These are phyloP conservation scores for Hypoxylon trugodes DNA, from an alignment of 495 filamentous ascomycete genomes.

Conservation along the genomic window DNA sequence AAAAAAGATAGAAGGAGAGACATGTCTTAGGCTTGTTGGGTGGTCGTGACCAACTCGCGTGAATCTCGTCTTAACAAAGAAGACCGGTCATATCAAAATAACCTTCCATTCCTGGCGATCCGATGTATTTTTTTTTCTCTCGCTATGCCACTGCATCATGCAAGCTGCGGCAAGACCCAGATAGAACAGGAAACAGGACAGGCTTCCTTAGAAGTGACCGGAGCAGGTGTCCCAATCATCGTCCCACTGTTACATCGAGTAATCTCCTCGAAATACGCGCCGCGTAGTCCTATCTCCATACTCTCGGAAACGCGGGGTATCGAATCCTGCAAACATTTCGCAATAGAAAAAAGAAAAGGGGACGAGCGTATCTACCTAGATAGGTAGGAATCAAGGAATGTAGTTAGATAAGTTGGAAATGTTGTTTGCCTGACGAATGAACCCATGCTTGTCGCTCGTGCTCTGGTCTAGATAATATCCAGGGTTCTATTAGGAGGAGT, in stretches of 20 bases:
- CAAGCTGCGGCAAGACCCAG: constrained; percentile 24
- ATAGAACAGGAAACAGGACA: too few relatives aligned
- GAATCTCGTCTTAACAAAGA: constrained; percentile 14
- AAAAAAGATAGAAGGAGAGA: constrained; percentile 9
- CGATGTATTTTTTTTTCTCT: constrained; percentile 21
- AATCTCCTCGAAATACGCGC: constrained; percentile 21
- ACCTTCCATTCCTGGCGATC: constrained; percentile 38
- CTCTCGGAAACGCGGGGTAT: constrained; percentile 30
- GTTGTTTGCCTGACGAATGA: not conserved
- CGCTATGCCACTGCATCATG: constrained; percentile 31
- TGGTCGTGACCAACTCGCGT: constrained; percentile 32
- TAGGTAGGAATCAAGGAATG: constrained; percentile 7
- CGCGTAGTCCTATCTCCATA: constrained; percentile 12
- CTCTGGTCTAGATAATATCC: not conserved
- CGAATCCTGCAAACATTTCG: constrained; percentile 14
- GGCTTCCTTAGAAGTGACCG: constrained; percentile 28
- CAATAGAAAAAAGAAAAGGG: not conserved
- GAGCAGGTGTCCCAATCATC: constrained; percentile 24
- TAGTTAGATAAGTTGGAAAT: not conserved
- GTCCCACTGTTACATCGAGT: constrained; percentile 38
- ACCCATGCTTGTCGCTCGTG: not conserved
- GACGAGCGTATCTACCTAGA: too few relatives aligned
- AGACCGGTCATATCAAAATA: too few relatives aligned
- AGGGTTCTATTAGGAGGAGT: not conserved
- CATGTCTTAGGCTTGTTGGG: constrained; percentile 33